phyloP scores from a whole-genome alignment of 148 eudicot species.

The Bassia scoparia region DNA sequence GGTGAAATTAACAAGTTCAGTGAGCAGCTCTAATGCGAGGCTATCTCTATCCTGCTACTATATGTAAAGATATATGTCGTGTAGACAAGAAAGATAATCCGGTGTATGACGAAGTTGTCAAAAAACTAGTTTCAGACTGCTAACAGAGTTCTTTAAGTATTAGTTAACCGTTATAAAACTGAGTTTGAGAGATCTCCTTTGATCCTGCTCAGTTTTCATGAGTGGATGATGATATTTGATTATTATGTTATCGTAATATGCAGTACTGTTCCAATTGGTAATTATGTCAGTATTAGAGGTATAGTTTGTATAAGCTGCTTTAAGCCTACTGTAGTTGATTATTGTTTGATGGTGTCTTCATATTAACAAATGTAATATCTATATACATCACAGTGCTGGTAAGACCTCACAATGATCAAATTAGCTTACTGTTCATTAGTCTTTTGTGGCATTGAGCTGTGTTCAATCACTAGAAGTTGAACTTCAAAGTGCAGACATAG shows the following conservation, averaged over 20 bases:
- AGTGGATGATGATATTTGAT: background rate
- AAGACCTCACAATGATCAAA: background rate
- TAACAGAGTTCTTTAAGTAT: background rate
- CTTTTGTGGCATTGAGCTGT: background rate
- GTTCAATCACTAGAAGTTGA: too few relatives aligned
- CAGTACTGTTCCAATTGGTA: background rate
- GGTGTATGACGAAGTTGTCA: background rate
- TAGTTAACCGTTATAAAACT: background rate
- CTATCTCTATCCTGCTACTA: conserved; percentile 26
- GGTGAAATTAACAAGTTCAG: conserved; percentile 93
- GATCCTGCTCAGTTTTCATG: background rate
- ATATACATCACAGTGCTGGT: background rate
- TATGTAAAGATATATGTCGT: background rate
- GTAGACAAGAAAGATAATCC: conserved; percentile 1
- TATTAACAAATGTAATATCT: too few relatives aligned
- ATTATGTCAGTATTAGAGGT: background rate
- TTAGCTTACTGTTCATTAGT: background rate
- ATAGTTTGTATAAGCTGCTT: too few relatives aligned
- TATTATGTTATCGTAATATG: too few relatives aligned
- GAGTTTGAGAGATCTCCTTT: background rate
- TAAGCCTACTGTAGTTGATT: background rate
- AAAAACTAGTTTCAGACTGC: background rate
- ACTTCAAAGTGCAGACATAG: background rate
- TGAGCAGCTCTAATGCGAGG: conserved; percentile 79
- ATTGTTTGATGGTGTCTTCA: background rate